Evolutionary conservation across 208 protist genomes (phyloP).

Genomic region (Leishmania turanica): DNA sequence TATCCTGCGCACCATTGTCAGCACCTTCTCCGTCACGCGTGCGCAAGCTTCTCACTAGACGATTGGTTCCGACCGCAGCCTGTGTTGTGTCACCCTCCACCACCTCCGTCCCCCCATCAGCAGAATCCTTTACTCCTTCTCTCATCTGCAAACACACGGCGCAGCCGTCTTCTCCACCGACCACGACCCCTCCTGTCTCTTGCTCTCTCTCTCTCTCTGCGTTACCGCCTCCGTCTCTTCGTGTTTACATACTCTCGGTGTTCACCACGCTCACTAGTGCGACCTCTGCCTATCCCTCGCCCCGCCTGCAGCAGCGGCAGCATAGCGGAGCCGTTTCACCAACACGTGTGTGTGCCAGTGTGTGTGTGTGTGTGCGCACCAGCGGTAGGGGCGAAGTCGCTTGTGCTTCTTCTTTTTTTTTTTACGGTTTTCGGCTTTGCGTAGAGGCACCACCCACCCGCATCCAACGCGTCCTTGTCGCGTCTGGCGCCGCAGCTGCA

Average conservation of each 20-base stretch:
- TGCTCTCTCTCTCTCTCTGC: background rate
- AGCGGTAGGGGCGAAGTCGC: background rate
- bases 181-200: background rate
- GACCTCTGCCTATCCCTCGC: background rate
- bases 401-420: background rate
- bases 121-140: background rate
- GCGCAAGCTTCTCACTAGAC: background rate
- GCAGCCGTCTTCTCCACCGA: background rate
- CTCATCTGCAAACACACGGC: background rate
- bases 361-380: background rate
- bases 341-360: background rate
- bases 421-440: background rate
- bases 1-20: background rate
- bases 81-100: background rate
- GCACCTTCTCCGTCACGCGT: background rate
- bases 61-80: background rate
- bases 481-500: background rate
- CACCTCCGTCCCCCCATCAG: background rate
- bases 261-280: background rate
- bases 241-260: background rate
- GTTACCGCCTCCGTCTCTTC: background rate
- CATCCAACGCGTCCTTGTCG: background rate
- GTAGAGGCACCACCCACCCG: background rate
- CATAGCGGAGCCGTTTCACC: background rate
- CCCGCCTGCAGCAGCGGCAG: background rate